Percentiles rank a stretch among this genome's conserved stretches.
Evolutionary conservation across 108 stramenopile genomes (phyloP).

Genomic region (Bacterosira constricta): DNA sequence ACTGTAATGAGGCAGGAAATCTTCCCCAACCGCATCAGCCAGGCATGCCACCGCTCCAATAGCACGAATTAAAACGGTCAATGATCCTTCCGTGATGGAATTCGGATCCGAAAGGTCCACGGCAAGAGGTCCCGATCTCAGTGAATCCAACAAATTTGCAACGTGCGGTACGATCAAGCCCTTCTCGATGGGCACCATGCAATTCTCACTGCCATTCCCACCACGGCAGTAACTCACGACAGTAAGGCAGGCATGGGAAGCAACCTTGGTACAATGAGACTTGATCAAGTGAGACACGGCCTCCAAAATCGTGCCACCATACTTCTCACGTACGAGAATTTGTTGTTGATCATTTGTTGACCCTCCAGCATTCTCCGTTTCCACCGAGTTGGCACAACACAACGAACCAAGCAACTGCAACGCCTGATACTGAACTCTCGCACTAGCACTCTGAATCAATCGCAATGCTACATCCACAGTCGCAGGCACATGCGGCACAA

Average conservation of each 20-base stretch:
- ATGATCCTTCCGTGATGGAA: conserved; percentile 37
- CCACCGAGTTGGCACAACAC: conserved; percentile 45
- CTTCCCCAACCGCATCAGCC: conserved; percentile 66
- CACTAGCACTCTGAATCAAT: conserved; percentile 33
- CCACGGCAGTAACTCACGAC: conserved; percentile 73
- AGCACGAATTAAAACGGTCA: conserved; percentile 62
- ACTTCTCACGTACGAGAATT: conserved; percentile 33
- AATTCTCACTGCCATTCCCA: conserved; percentile 25
- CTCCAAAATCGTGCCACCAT: conserved; percentile 42
- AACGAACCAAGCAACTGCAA: conserved; percentile 68
- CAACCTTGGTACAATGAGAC: conserved; percentile 64
- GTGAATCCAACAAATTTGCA: conserved; percentile 49
- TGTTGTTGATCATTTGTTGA: conserved; percentile 2
- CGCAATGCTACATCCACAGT: conserved; percentile 53
- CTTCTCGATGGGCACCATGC: conserved; percentile 43
- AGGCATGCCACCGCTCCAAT: conserved; percentile 73
- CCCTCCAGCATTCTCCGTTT: conserved; percentile 7
- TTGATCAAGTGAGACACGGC: conserved; percentile 30
- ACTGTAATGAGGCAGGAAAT: conserved; percentile 66
- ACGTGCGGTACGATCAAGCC: conserved; percentile 52
- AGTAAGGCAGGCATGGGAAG: conserved; percentile 59
- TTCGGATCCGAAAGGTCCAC: conserved; percentile 36
- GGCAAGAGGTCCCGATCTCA: conserved; percentile 67
- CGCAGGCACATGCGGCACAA: conserved; percentile 58
- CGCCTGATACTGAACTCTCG: conserved; percentile 67